Evolutionary conservation across 768 basidiomycete species (phyloP).

Genomic region (Chalciporus piperatus): DNA sequence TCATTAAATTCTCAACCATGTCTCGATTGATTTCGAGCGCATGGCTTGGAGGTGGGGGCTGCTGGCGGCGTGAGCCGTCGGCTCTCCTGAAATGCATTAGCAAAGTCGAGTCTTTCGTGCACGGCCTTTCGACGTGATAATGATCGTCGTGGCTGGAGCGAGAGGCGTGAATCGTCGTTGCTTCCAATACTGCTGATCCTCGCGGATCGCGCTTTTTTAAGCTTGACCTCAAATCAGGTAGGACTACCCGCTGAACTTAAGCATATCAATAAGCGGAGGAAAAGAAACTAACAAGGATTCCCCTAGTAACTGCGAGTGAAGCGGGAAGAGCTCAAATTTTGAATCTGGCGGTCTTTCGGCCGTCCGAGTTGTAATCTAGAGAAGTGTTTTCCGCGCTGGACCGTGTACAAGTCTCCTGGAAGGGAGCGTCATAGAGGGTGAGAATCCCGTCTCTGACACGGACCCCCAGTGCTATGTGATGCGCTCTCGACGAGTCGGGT

Average conservation of each 20-base stretch:
- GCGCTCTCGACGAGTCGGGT: slow-evolving; percentile 77
- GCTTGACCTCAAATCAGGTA: slow-evolving; percentile 77
- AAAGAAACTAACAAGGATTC: slow-evolving; percentile 91
- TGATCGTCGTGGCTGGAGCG: slow-evolving; percentile 36
- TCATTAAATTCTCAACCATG: slow-evolving; percentile 54
- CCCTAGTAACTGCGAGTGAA: slow-evolving; percentile 87
- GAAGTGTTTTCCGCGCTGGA: slow-evolving; percentile 69
- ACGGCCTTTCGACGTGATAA: slow-evolving; percentile 49
- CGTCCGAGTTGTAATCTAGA: slow-evolving; percentile 77
- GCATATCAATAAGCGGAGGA: slow-evolving; percentile 89
- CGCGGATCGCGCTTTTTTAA: not conserved
- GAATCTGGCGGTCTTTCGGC: slow-evolving; percentile 64
- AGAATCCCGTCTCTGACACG: slow-evolving; percentile 64
- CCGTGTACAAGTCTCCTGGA: slow-evolving; percentile 79
- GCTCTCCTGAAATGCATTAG: slow-evolving; percentile 18
- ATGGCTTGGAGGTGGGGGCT: slow-evolving; percentile 15
- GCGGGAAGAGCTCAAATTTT: slow-evolving; percentile 82
- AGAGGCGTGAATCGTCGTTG: not conserved
- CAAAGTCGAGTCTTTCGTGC: not conserved
- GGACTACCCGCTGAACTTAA: slow-evolving; percentile 86
- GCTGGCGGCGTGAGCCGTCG: slow-evolving; percentile 1
- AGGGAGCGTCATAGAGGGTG: slow-evolving; percentile 78
- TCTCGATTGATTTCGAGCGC: slow-evolving; percentile 24
- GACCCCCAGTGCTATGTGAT: slow-evolving; percentile 63
- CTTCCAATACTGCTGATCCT: not conserved